A percentile compares a stretch with the other conserved stretches of the same genome.
phyloP scores from a whole-genome alignment of 495 filamentous ascomycete species.

The Rusavskia elegans region DNA sequence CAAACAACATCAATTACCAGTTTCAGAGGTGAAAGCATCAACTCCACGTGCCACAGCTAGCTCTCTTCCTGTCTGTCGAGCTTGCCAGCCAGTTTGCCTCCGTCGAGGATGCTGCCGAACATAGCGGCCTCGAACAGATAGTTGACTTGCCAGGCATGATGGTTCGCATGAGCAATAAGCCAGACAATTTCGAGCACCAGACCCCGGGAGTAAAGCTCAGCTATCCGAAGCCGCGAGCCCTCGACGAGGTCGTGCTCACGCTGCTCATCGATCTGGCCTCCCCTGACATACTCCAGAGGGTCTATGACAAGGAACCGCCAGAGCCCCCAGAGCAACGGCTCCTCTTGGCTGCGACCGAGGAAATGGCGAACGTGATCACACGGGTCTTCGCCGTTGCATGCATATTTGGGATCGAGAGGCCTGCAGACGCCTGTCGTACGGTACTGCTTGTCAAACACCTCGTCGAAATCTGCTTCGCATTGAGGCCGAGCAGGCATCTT shows the following conservation, averaged over 20 bases:
- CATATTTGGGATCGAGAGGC: slow-evolving; percentile 11
- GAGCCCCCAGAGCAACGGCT: slow-evolving; percentile 10
- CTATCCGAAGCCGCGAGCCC: slow-evolving; percentile 12
- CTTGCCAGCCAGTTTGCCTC: slow-evolving; percentile 17
- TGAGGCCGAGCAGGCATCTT: slow-evolving; percentile 8
- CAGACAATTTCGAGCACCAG: slow-evolving; percentile 18
- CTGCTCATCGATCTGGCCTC: slow-evolving; percentile 11
- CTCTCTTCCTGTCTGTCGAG: slow-evolving; percentile 14
- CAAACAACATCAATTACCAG: no score
- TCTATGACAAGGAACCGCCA: slow-evolving; percentile 14
- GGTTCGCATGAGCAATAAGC: slow-evolving; percentile 18
- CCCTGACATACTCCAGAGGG: slow-evolving; percentile 15
- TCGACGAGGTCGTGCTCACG: slow-evolving; percentile 13
- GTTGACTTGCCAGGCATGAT: slow-evolving; percentile 25
- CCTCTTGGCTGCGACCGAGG: slow-evolving; percentile 2
- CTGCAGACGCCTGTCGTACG: slow-evolving; percentile 18
- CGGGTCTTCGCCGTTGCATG: slow-evolving; percentile 16
- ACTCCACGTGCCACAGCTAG: background rate
- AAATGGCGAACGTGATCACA: slow-evolving; percentile 16
- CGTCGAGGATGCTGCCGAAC: slow-evolving; percentile 23
- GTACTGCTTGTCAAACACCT: slow-evolving; percentile 17
- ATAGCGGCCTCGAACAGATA: slow-evolving; percentile 21
- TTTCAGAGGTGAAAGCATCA: no score
- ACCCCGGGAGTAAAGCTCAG: slow-evolving; percentile 12
- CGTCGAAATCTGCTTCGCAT: slow-evolving; percentile 18